Evolutionary conservation across 257 asterid genomes (phyloP).

Genomic region (Cinchona pubescens): DNA sequence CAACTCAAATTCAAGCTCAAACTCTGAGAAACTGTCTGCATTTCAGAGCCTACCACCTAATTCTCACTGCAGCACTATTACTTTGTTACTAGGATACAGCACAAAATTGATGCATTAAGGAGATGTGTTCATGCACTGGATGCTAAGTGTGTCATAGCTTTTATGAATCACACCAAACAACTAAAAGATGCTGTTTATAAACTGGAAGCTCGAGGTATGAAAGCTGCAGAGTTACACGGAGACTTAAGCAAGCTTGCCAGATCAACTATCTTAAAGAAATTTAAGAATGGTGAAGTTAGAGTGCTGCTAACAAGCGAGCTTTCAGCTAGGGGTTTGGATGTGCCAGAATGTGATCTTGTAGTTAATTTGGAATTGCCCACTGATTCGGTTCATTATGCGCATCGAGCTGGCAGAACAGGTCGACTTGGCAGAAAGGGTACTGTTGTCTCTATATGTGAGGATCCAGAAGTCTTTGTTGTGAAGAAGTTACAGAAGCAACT

Average conservation of each 20-base stretch:
- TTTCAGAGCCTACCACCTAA: conserved; percentile 85
- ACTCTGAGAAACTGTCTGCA: conserved; percentile 38
- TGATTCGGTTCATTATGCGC: conserved; percentile 83
- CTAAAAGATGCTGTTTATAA: conserved; percentile 83
- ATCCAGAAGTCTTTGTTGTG: conserved; percentile 70
- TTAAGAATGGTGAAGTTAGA: conserved; percentile 73
- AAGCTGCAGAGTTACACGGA: conserved; percentile 88
- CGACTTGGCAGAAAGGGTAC: conserved; percentile 83
- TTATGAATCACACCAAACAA: conserved; percentile 87
- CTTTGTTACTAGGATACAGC: conserved; percentile 71
- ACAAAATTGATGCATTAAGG: conserved; percentile 81
- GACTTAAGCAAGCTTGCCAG: conserved; percentile 75
- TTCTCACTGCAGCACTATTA: conserved; percentile 72
- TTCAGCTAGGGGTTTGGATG: conserved; percentile 92
- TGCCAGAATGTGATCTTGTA: conserved; percentile 95
- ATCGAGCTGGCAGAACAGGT: conserved; percentile 95
- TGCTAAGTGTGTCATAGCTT: conserved; percentile 75
- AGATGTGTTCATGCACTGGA: conserved; percentile 85
- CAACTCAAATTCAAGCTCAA: conserved; percentile 29
- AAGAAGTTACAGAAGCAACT: conserved; percentile 89
- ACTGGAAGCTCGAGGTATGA: conserved; percentile 91
- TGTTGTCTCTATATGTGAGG: conserved; percentile 88
- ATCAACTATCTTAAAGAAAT: conserved; percentile 72
- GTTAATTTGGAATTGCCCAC: conserved; percentile 91
- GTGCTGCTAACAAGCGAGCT: conserved; percentile 88